Conservation (phyloP, 306 rosid species). For the Cicer arietinum region DNA sequence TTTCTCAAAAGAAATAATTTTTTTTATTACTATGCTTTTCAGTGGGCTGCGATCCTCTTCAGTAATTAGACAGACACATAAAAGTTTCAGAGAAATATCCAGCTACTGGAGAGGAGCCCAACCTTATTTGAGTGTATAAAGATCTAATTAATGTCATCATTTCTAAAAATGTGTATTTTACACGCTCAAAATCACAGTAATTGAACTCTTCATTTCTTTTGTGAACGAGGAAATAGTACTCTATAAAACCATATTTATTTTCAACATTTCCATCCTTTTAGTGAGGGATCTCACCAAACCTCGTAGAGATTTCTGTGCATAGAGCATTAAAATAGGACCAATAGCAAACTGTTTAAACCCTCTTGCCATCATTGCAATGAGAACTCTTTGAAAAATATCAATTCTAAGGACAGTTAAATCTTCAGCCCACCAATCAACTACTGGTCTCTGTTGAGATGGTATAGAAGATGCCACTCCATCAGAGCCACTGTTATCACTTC, state of each 20-base stretch:
- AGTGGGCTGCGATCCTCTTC: no score
- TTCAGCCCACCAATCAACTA: constrained; percentile 98
- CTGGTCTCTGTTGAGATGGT: constrained; percentile 55
- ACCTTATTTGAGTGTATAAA: neutral
- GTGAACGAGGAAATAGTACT: neutral
- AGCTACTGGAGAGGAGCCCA: no score
- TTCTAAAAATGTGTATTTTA: neutral
- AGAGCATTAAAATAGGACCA: constrained; percentile 91
- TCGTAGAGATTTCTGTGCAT: constrained; percentile 95
- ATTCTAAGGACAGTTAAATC: constrained; percentile 88
- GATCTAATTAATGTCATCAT: neutral
- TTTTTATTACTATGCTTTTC: no score
- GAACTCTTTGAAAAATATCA: constrained; percentile 86
- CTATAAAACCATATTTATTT: neutral
- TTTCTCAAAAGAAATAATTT: no score
- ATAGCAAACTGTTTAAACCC: constrained; percentile 87
- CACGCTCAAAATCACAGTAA: neutral
- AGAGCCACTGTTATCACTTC: constrained; percentile 46
- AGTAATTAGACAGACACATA: no score
- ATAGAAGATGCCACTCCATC: constrained; percentile 55
- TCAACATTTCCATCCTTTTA: constrained; percentile 30
- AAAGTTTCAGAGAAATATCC: no score
- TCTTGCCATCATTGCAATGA: constrained; percentile 94
- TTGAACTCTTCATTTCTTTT: neutral
- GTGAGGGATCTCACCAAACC: constrained; percentile 92